These are phyloP conservation scores for Ascochyta viciae-villosae DNA, from an alignment of 2,329 filamentous ascomycete genomes.

Conservation along the genomic window DNA sequence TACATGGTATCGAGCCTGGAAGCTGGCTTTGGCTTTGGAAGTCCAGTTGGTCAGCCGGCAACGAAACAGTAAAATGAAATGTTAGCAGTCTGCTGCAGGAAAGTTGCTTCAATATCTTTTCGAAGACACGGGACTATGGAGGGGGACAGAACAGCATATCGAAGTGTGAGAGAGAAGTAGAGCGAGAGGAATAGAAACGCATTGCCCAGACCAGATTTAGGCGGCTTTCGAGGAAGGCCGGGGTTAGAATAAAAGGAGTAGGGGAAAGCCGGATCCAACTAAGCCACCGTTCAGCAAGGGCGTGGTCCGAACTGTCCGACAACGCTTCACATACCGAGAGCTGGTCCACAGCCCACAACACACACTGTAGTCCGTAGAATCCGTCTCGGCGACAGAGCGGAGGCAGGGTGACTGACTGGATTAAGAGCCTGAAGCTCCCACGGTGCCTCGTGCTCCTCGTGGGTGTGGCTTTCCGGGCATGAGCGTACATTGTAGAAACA, in stretches of 20 bases:
- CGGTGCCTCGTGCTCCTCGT: background rate
- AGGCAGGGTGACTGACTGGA: background rate
- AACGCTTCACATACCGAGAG: background rate
- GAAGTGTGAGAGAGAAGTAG: background rate
- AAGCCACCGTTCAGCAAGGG: background rate
- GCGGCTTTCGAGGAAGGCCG: background rate
- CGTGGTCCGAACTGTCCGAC: background rate
- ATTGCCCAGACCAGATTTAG: background rate
- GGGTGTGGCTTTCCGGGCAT: background rate
- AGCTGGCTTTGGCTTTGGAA: constrained; percentile 25
- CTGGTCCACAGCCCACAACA: background rate
- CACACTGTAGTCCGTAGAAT: background rate
- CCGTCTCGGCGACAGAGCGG: background rate
- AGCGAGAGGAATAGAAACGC: background rate
- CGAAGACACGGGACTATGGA: background rate
- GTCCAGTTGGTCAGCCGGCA: constrained; percentile 5
- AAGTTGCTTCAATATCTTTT: background rate
- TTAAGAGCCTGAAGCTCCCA: background rate
- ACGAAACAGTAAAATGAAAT: background rate
- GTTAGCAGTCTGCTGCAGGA: background rate
- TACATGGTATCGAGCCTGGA: constrained; percentile 18
- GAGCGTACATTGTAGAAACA: background rate
- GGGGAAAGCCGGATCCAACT: background rate
- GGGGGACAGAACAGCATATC: background rate
- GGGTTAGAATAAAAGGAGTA: background rate